phyloP scores from a whole-genome alignment of 805 yeast species.

The Metschnikowia reukaufii region DNA sequence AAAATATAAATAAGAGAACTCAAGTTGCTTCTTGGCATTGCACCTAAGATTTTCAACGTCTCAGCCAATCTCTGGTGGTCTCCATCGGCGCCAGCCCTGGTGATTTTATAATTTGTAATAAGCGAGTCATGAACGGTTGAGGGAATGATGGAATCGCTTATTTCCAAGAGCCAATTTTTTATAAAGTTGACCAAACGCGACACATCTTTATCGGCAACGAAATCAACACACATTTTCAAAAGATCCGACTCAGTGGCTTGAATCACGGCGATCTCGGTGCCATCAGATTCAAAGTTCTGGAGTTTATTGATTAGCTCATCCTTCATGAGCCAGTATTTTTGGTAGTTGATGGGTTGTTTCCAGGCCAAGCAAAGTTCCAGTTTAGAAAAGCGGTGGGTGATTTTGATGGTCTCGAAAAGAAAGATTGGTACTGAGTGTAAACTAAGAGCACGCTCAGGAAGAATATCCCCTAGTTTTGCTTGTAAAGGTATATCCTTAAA shows the following conservation, averaged over 20 bases:
- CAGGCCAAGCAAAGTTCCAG: conserved; percentile 20
- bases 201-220: conserved; percentile 9
- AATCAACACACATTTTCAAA: conserved; percentile 10
- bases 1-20: conserved; percentile 35
- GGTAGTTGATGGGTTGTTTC: conserved; percentile 33
- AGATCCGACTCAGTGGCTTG: conserved; percentile 23
- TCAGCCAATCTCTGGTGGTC: conserved; percentile 13
- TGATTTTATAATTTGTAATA: conserved; percentile 20
- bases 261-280: neutral
- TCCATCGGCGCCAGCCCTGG: conserved; percentile 12
- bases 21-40: conserved; percentile 42
- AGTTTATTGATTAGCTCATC: conserved; percentile 26
- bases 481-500: conserved; percentile 44
- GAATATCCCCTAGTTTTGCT: conserved; percentile 13
- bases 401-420: conserved; percentile 23
- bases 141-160: conserved; percentile 43
- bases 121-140: conserved; percentile 40
- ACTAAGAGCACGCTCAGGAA: conserved; percentile 19
- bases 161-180: conserved; percentile 42
- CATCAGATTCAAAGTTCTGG: conserved; percentile 17
- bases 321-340: conserved; percentile 37
- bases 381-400: conserved; percentile 15
- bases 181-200: conserved; percentile 30
- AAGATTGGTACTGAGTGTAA: conserved; percentile 35
- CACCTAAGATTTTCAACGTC: conserved; percentile 26